Conservation (phyloP, 208 protist genomes). For the Trypanosoma theileri region DNA sequence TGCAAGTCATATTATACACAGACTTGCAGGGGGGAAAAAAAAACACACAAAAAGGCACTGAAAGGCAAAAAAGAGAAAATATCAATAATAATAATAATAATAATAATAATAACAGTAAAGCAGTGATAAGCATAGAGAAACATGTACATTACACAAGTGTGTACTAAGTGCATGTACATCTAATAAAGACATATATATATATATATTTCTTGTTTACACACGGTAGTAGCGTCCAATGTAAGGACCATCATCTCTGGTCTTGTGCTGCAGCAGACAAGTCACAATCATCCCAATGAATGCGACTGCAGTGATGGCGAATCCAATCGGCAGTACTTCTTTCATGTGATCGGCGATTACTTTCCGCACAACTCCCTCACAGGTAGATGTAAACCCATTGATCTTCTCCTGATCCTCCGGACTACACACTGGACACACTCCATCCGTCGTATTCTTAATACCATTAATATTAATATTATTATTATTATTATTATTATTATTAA, state of each 20-base stretch:
- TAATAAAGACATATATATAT: too few species aligned
- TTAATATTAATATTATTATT: not conserved
- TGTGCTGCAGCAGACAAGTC: conserved; percentile 15
- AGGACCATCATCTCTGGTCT: not conserved
- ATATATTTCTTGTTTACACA: conserved; percentile 8
- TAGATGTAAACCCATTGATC: conserved; percentile 3
- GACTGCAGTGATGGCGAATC: conserved; percentile 11
- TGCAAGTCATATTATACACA: too few species aligned
- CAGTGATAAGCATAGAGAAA: too few species aligned
- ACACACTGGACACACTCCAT: conserved; percentile 2
- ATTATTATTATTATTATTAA: not conserved
- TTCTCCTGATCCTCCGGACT: conserved; percentile 8
- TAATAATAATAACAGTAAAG: too few species aligned
- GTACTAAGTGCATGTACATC: too few species aligned
- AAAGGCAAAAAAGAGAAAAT: too few species aligned
- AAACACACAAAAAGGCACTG: too few species aligned
- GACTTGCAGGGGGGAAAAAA: too few species aligned
- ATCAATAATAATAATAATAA: too few species aligned
- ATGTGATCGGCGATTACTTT: not conserved
- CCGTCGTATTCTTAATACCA: not conserved
- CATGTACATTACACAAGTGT: too few species aligned
- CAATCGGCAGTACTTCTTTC: conserved; percentile 19
- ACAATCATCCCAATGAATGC: conserved; percentile 26
- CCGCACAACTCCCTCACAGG: conserved; percentile 8
- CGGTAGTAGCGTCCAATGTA: conserved; percentile 21